phyloP scores from a whole-genome alignment of 805 yeast species.

The Myxozyma melibiosi region DNA sequence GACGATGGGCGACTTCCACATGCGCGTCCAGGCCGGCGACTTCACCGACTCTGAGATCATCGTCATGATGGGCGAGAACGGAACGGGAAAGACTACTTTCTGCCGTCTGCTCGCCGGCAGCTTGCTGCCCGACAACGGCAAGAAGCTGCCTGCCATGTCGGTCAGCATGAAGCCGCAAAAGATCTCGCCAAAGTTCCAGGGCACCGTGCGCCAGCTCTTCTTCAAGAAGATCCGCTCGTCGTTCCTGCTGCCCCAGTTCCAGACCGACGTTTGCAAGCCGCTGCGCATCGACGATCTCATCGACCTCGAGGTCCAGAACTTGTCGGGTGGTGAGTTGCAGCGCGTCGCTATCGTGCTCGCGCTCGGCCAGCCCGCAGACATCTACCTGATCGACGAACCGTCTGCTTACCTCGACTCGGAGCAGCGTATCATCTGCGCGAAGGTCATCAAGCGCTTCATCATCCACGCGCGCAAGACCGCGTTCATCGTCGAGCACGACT shows the following conservation, averaged over 20 bases:
- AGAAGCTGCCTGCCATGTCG: slow-evolving; percentile 80
- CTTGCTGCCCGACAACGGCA: slow-evolving; percentile 78
- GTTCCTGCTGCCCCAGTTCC: slow-evolving; percentile 95
- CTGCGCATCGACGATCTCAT: slow-evolving; percentile 88
- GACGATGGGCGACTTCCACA: slow-evolving; percentile 95
- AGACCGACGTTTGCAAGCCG: slow-evolving; percentile 97
- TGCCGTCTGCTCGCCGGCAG: slow-evolving; percentile 95
- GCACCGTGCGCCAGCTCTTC: slow-evolving; percentile 97
- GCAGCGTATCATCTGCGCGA: slow-evolving; percentile 98
- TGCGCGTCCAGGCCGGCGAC: slow-evolving; percentile 80
- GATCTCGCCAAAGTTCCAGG: slow-evolving; percentile 97
- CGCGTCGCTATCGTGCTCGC: slow-evolving; percentile 97
- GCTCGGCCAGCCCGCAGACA: slow-evolving; percentile 92
- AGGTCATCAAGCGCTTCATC: slow-evolving; percentile 95
- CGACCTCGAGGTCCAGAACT: slow-evolving; percentile 95
- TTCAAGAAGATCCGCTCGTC: slow-evolving; percentile 94
- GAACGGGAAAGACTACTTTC: slow-evolving; percentile 98
- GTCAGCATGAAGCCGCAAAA: slow-evolving; percentile 99
- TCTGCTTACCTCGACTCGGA: slow-evolving; percentile 98
- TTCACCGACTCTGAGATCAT: slow-evolving; percentile 95
- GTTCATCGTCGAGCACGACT: slow-evolving; percentile 99
- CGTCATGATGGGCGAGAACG: slow-evolving; percentile 99
- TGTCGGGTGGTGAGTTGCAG: slow-evolving; percentile 99
- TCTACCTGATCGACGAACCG: slow-evolving; percentile 97
- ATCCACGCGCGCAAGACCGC: slow-evolving; percentile 97